A percentile compares a stretch with the other conserved stretches of the same genome.
phyloP scores from a whole-genome alignment of 306 rosid genomes.

The Inga leiocalycina region DNA sequence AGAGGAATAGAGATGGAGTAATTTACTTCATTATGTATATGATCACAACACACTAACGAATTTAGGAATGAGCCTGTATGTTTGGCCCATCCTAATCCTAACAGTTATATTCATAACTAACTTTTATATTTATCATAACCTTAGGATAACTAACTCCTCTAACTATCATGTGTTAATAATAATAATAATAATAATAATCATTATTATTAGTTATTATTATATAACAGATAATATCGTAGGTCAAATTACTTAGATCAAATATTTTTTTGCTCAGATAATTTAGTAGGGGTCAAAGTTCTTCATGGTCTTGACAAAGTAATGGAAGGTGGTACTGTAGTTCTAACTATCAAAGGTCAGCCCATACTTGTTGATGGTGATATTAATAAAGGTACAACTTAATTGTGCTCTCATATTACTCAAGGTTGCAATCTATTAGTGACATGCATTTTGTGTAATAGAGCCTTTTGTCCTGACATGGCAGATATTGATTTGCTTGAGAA shows the following conservation, averaged over 20 bases:
- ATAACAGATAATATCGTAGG: neutral
- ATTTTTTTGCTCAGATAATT: slow-evolving; percentile 49
- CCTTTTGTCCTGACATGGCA: slow-evolving; percentile 51
- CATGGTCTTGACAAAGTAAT: slow-evolving; percentile 92
- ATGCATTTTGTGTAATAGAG: slow-evolving; percentile 35
- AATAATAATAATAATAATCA: no score
- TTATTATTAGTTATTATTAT: no score
- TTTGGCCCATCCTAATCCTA: no score
- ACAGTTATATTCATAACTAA: no score
- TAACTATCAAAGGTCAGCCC: slow-evolving; percentile 91
- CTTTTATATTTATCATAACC: no score
- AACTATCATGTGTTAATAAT: no score
- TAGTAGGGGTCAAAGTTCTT: slow-evolving; percentile 93
- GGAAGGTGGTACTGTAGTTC: slow-evolving; percentile 92
- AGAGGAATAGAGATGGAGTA: no score
- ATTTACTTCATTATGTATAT: no score
- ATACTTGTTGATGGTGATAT: slow-evolving; percentile 83
- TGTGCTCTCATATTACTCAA: slow-evolving; percentile 23
- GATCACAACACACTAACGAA: no score
- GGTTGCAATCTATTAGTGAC: slow-evolving; percentile 34
- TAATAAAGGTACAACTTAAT: slow-evolving; percentile 71
- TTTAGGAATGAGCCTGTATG: no score
- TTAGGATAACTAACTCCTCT: no score
- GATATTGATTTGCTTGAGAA: slow-evolving; percentile 92
- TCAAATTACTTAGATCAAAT: slow-evolving; percentile 29